These are phyloP conservation scores for Ricinus communis DNA, from an alignment of 345 rosid genomes.

Conservation along the genomic window DNA sequence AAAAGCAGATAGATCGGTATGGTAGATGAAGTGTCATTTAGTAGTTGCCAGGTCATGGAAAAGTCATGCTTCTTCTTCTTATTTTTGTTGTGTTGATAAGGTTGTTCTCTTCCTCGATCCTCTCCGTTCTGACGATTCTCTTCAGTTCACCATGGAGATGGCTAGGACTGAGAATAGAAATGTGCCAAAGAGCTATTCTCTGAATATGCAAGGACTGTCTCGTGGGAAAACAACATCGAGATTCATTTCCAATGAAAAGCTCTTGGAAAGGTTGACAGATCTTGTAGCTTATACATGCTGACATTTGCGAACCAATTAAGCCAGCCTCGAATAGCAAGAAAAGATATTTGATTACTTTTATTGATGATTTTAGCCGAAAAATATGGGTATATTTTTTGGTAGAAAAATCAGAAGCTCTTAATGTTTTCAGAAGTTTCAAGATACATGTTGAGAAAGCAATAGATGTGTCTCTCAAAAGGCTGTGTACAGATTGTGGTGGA, in stretches of 20 bases:
- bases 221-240: conserved; percentile 57
- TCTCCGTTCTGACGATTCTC: conserved; percentile 47
- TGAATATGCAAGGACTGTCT: conserved; percentile 91
- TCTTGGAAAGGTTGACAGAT: too few species aligned
- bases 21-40: conserved; percentile 91
- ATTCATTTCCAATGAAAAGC: conserved; percentile 50
- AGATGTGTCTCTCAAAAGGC: too few species aligned
- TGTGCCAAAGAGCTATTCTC: conserved; percentile 64
- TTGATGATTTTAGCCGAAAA: too few species aligned
- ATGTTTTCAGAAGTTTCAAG: too few species aligned
- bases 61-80: conserved; percentile 49
- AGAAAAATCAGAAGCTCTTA: too few species aligned
- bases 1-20: conserved; percentile 61
- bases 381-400: too few species aligned
- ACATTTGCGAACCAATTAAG: too few species aligned
- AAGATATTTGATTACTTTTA: too few species aligned
- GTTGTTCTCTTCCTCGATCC: conserved; percentile 69
- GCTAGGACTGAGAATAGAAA: conserved; percentile 48
- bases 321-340: too few species aligned
- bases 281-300: too few species aligned
- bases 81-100: conserved; percentile 53
- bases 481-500: too few species aligned
- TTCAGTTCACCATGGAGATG: conserved; percentile 83
- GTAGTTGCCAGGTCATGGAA: conserved; percentile 76
- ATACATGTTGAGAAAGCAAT: too few species aligned